Base-by-base conservation (phyloP, 1,284 basidiomycete species). In the Ustilago loliicola region DNA sequence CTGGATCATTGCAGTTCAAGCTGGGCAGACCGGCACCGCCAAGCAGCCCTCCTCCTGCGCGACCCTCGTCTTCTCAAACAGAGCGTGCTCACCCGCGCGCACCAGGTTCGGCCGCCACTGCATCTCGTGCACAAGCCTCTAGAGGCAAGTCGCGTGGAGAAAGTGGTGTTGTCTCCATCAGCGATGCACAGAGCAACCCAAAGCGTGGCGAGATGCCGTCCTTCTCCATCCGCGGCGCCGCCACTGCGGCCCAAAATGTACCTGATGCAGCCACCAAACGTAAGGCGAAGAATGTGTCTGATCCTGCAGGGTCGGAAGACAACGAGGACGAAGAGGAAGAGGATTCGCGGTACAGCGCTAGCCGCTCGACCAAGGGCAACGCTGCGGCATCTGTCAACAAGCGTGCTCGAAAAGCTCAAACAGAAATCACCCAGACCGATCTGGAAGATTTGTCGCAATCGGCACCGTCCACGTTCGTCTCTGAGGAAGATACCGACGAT, bases 1-100 rank as follows among this genome's bases (percentile, higher is more conserved):
- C 88, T 56, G 87, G 89, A 56, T 86, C 87, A 1, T 83, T 95
- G 58, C 93, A 94, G 77, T 87, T 88, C 30, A 87, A 91, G 45
- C 86, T 93, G 3, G 90, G 76, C 5, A 65, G 65, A 23, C 76
- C 76, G 7, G 66, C 76, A 27, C 72, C 75, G 19, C 70, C 75
- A 3, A 66, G 57, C 50, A 72, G 70, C 40, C 75, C 75, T 9
- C 75, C 71, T n/a, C 75, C 75, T 15, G 75, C 70, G 8, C 53
- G 61, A n/a, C 56, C 67, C 13, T 61, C 63, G 2, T 53, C 38
- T 11, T 65, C 69, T 2, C 59, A 59, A 27, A 13, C 48, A 10
- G 27, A 52, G 36, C 53, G 29, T 17, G 29, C 42, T 13, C 62
- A 61, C n/a, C 23, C 23, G 9, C 61, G 65, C 27, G 10, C 32